These are phyloP conservation scores for Chlorella variabilis DNA, from an alignment of 163 green algal species.

Conservation along the genomic window DNA sequence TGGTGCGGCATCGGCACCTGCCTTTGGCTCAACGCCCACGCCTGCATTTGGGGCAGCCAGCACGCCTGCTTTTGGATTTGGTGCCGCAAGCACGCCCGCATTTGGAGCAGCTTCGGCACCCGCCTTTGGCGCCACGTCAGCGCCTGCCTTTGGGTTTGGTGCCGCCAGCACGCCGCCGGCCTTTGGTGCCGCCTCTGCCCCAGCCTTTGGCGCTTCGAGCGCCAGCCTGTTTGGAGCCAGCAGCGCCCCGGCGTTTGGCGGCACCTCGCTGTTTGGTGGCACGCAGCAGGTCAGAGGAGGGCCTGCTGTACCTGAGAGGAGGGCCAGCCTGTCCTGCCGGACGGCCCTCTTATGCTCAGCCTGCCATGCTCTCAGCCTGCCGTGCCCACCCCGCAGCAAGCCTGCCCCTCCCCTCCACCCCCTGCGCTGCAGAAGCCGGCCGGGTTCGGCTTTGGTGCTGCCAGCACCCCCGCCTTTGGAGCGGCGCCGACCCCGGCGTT, in stretches of 20 bases:
- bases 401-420: too few relatives aligned
- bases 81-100: slow-evolving; percentile 22
- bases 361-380: too few relatives aligned
- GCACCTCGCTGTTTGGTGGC: slow-evolving; percentile 35
- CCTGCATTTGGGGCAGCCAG: slow-evolving; percentile 51
- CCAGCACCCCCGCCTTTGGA: slow-evolving; percentile 50
- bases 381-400: too few relatives aligned
- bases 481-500: slow-evolving; percentile 39
- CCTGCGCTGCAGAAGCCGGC: slow-evolving; percentile 1
- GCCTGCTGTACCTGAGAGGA: too few relatives aligned
- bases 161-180: slow-evolving; percentile 25
- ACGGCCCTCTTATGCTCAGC: too few relatives aligned
- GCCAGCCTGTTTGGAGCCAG: slow-evolving; percentile 37
- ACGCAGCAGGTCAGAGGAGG: slow-evolving; percentile 4
- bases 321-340: too few relatives aligned
- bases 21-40: slow-evolving; percentile 50
- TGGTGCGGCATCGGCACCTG: slow-evolving; percentile 45
- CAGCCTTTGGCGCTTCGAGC: slow-evolving; percentile 37
- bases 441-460: slow-evolving; percentile 27
- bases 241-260: slow-evolving; percentile 7
- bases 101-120: slow-evolving; percentile 46
- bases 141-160: slow-evolving; percentile 65
- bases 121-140: slow-evolving; percentile 50
- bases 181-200: slow-evolving; percentile 47
- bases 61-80: slow-evolving; percentile 54